A percentile compares a stretch with the other conserved stretches of the same genome.
These are phyloP conservation scores for Capsicum rhomboideum DNA, from an alignment of 257 asterid genomes.

Conservation along the genomic window DNA sequence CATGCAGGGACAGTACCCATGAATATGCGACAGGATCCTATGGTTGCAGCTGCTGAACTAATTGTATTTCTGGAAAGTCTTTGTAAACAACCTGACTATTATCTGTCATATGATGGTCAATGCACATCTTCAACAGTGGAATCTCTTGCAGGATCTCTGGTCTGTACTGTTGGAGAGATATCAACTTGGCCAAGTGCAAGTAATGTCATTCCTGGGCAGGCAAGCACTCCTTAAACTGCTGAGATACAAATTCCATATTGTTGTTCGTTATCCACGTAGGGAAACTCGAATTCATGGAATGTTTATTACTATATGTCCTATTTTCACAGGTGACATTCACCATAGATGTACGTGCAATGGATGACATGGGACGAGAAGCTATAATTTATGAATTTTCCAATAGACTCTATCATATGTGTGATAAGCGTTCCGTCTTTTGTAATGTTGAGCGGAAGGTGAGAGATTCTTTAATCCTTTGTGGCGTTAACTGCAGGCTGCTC, in stretches of 20 bases:
- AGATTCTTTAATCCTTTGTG: background rate
- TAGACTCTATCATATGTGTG: constrained; percentile 63
- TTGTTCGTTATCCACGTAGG: background rate
- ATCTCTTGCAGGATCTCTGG: constrained; percentile 85
- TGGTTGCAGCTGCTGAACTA: constrained; percentile 93
- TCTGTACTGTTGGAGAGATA: constrained; percentile 96
- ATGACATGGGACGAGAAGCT: constrained; percentile 87
- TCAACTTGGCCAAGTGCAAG: constrained; percentile 99
- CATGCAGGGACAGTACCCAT: constrained; percentile 99
- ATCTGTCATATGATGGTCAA: constrained; percentile 61
- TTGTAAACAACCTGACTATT: constrained; percentile 79
- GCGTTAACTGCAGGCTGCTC: background rate
- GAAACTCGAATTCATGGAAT: background rate
- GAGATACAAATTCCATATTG: background rate
- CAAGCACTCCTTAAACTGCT: constrained; percentile 23
- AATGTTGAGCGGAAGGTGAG: constrained; percentile 77
- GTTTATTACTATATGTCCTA: background rate
- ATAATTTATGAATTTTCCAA: constrained; percentile 65
- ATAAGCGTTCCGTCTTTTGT: constrained; percentile 70
- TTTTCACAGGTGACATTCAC: constrained; percentile 73
- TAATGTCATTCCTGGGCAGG: constrained; percentile 99
- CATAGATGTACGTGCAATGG: constrained; percentile 84
- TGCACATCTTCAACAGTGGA: constrained; percentile 54
- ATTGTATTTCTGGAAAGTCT: constrained; percentile 75
- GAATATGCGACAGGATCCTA: constrained; percentile 92